These are phyloP conservation scores for Murraya paniculata DNA, from an alignment of 345 rosid species.

Conservation along the genomic window DNA sequence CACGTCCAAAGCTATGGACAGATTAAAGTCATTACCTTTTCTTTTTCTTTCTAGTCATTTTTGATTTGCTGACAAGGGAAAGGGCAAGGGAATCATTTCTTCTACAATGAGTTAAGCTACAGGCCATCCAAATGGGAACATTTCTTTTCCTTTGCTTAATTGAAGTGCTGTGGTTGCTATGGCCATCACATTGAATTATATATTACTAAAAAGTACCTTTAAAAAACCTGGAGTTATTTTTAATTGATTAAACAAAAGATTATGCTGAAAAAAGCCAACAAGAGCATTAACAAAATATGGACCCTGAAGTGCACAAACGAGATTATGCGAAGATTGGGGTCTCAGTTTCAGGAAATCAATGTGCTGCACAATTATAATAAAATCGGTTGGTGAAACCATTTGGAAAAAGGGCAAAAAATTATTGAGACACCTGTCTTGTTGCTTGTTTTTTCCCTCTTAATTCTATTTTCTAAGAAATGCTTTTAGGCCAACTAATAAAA, in stretches of 20 bases:
- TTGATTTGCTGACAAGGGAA: neutral
- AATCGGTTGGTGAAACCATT: neutral
- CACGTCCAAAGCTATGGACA: neutral
- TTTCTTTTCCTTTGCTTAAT: neutral
- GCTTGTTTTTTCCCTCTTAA: neutral
- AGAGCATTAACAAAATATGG: slow-evolving; percentile 1
- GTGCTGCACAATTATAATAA: neutral
- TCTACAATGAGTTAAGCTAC: neutral
- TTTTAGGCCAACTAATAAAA: neutral
- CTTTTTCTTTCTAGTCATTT: neutral
- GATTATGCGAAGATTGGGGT: neutral
- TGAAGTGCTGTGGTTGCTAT: slow-evolving; percentile 4
- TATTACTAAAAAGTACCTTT: slow-evolving; percentile 8
- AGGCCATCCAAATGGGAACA: neutral
- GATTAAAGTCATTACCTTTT: neutral
- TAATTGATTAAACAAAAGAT: neutral
- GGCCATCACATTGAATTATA: neutral
- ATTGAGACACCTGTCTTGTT: slow-evolving; percentile 5
- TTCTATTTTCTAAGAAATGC: too few relatives aligned
- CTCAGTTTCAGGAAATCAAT: neutral
- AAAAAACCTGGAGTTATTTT: neutral
- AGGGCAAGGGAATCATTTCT: neutral
- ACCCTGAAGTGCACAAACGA: neutral
- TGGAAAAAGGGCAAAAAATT: neutral
- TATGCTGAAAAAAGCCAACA: neutral